Evolutionary conservation across 768 basidiomycete genomes (phyloP), one percentile per base, ranked within the genome.

Genomic region (Boletus reticulatus): DNA sequence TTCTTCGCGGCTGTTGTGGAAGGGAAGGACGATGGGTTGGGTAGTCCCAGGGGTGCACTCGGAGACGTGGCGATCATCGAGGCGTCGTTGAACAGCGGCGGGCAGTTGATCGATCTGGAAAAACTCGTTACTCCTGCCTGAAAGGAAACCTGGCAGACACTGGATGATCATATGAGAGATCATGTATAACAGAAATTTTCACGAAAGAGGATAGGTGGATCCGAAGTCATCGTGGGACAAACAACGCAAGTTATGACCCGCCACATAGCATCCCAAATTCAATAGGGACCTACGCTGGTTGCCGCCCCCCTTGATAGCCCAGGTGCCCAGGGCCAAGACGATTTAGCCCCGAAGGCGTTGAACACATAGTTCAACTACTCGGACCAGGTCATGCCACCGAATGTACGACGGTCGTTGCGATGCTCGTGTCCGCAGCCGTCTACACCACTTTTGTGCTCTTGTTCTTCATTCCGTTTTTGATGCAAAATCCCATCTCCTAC

Each of bases 1-100:
- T 89, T 92, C 75, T 79, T 86, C 55, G 73, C 73, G 10, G 80
- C 76, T n/a, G 68, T 82, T 17, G 37, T 64, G 5, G 67, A 67
- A 34, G 81, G 82, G 8, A 75, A 75, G 50, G 75, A 80, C 31
- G 82, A 83, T 58, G 80, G 70, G 8, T 8, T 85, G 19, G 89
- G 88, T 14, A 78, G 82, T 58, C 87, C 88, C 27, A 68, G 76
- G 36, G 81, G 74, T n/a, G 84, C 90, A 31, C 70, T 95, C 58
- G 73, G 74, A 58, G 92, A 94, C 67, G 84, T 94, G 29, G 89
- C 87, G 27, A 76, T 92, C 62, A 87, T 95, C 56, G 78, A 95
- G 73, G 91, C 88, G 27, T 82, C 81, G 29, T 73, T 94, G 74
- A 85, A n/a, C n/a, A n/a, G n/a, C n/a, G n/a, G n/a, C n/a, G n/a